These are phyloP conservation scores for Kwoniella mangroviensis DNA, from an alignment of 768 basidiomycete genomes.

Conservation along the genomic window DNA sequence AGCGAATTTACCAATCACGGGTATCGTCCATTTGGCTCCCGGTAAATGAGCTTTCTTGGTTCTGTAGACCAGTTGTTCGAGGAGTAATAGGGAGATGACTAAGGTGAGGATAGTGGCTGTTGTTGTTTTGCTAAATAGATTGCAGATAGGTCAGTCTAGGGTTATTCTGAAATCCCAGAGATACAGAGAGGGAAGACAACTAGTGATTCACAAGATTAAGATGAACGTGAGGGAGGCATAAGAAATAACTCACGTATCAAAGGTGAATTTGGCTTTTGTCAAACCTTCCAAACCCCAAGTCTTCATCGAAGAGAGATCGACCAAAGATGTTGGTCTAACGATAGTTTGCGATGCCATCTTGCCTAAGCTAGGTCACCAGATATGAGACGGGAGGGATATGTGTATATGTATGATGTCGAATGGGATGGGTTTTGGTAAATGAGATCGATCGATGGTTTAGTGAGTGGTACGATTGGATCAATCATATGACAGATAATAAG, in stretches of 20 bases:
- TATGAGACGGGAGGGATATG: neutral
- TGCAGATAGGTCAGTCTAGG: no score
- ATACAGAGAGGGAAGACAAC: no score
- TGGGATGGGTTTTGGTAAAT: neutral
- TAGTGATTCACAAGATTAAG: no score
- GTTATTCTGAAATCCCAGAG: no score
- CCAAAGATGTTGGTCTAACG: slow-evolving; percentile 46
- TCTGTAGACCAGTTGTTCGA: slow-evolving; percentile 81
- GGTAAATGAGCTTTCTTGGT: slow-evolving; percentile 87
- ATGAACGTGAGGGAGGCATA: no score
- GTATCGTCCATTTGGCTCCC: slow-evolving; percentile 89
- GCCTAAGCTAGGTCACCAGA: neutral
- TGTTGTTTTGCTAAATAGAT: slow-evolving; percentile 45
- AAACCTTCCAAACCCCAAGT: slow-evolving; percentile 48
- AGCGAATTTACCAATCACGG: slow-evolving; percentile 94
- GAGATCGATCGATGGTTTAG: neutral
- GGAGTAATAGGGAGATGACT: slow-evolving; percentile 72
- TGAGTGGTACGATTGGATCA: neutral
- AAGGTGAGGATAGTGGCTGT: slow-evolving; percentile 61
- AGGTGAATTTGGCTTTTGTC: slow-evolving; percentile 42
- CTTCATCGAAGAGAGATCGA: slow-evolving; percentile 37
- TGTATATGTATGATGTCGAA: neutral
- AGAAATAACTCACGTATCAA: slow-evolving; percentile 44
- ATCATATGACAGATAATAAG: neutral
- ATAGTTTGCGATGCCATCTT: slow-evolving; percentile 47